A percentile compares a stretch with the other conserved stretches of the same genome.
These are phyloP conservation scores for Polygonum maritimum DNA, from an alignment of 148 eudicot species.

Conservation along the genomic window DNA sequence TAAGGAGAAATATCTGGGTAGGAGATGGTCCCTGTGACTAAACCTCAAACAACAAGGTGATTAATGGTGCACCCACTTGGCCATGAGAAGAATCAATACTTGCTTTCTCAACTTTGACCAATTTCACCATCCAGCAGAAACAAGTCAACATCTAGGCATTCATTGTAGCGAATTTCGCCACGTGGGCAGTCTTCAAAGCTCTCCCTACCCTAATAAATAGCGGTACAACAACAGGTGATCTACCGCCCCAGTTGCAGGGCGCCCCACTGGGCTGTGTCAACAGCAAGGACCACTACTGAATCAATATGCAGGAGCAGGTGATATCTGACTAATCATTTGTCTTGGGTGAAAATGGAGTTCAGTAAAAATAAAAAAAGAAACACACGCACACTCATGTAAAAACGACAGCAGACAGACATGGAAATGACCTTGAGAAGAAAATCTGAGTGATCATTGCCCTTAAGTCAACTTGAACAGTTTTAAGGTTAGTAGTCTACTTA, in stretches of 20 bases:
- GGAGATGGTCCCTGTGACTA: not conserved
- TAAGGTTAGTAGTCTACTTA: not conserved
- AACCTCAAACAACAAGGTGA: not conserved
- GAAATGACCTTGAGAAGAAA: not conserved
- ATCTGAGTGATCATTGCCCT: not conserved
- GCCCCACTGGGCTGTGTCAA: not conserved
- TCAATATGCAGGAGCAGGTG: not conserved
- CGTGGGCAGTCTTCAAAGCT: not conserved
- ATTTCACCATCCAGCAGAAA: constrained; percentile 2
- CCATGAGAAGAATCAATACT: not conserved
- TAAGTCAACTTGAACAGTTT: not conserved
- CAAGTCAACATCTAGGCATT: not conserved
- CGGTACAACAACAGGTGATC: not conserved
- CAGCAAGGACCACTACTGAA: constrained; percentile 1
- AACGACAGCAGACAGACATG: not conserved
- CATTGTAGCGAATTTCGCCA: not conserved
- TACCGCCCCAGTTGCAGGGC: not conserved
- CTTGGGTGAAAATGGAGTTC: not conserved
- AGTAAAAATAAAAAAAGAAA: not conserved
- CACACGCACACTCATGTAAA: not conserved
- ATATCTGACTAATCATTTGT: not conserved
- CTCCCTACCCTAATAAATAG: not conserved
- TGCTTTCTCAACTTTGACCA: not conserved
- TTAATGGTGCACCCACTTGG: not conserved
- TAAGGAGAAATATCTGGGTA: not conserved